Evolutionary conservation across 352 stramenopile genomes (phyloP), one percentile per base, ranked within the genome.

Genomic region (Phytophthora capsici): DNA sequence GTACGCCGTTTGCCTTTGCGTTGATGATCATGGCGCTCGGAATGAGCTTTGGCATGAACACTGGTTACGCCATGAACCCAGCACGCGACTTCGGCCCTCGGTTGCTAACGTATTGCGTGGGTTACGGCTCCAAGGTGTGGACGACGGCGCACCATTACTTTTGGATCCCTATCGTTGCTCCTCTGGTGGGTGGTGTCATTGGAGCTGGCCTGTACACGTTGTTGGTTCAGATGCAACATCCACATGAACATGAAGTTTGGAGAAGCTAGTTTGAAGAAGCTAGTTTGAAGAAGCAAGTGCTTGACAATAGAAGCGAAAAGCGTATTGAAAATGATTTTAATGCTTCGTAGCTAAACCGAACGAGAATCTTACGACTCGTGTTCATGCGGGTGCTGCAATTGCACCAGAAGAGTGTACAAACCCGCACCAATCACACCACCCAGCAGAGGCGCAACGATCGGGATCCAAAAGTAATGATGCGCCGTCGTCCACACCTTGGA

Each of bases 1-100:
- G 59, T 7, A 56, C 59, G 2, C 59, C 59, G 4, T 63, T 68
- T 10, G 59, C 59, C 2, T 68, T 68, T 13, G 34, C 44, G 0
- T 23, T 68, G 1, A 57, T 68, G 59, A 68, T 68, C 34, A 68
- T 68, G 59, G 59, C 43, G 2, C 34, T 68, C 1, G 59, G 59
- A 1, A 68, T 68, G 59, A 57, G 51, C 4, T 57, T 68, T 36
- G 59, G 59, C 10, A 67, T 67, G 59, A 67, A 67, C 20, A 67
- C 59, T 19, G 59, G 59, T 0, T 68, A 68, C 10, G 59, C 59
- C 10, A 57, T 68, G 51, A 68, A 68, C 25, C 59, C 59, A 1
- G 59, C 59, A 12, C 59, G 59, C 12, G 59, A 68, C 30, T 57
- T 68, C 8, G 59, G 59, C 30, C 59, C 59, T 22, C 34, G 59